Percentiles rank a stretch among this genome's conserved stretches.
Conservation (phyloP, 176 grass and related monocot genomes). For the Carex littledalei region DNA sequence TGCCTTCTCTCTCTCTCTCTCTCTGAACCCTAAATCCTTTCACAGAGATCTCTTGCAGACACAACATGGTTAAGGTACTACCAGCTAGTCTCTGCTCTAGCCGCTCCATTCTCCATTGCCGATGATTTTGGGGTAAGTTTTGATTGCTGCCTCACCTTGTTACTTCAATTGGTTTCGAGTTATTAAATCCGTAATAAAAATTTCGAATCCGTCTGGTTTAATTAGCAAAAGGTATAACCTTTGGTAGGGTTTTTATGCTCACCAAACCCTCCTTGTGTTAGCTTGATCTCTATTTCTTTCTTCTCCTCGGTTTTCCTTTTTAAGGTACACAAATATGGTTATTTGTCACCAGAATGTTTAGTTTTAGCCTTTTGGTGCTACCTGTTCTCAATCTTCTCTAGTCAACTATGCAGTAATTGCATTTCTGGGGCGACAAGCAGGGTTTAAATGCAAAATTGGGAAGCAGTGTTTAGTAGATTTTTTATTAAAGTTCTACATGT, state of each 20-base stretch:
- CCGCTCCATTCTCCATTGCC: conserved; percentile 7
- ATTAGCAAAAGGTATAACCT: conserved; percentile 9
- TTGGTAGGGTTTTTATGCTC: conserved; percentile 5
- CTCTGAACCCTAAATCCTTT: conserved; percentile 1
- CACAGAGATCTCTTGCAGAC: conserved; percentile 6
- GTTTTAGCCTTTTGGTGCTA: neutral
- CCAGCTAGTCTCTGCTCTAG: neutral
- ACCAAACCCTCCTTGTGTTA: neutral
- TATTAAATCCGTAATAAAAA: neutral
- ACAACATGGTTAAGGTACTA: neutral
- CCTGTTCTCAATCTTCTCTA: neutral
- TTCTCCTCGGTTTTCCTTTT: neutral
- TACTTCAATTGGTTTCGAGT: neutral
- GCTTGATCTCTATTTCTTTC: neutral
- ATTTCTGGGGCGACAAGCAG: neutral
- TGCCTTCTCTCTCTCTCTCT: neutral
- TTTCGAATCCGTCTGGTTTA: conserved; percentile 7
- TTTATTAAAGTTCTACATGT: neutral
- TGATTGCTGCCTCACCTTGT: neutral
- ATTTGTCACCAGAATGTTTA: neutral
- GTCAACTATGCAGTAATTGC: neutral
- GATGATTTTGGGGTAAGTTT: conserved; percentile 22
- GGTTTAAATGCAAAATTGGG: neutral
- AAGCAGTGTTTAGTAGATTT: neutral
- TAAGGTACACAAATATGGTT: neutral